Evolutionary conservation across 176 grass and related monocot genomes (phyloP), one percentile per base, ranked within the genome.

Genomic region (Avena atlantica): DNA sequence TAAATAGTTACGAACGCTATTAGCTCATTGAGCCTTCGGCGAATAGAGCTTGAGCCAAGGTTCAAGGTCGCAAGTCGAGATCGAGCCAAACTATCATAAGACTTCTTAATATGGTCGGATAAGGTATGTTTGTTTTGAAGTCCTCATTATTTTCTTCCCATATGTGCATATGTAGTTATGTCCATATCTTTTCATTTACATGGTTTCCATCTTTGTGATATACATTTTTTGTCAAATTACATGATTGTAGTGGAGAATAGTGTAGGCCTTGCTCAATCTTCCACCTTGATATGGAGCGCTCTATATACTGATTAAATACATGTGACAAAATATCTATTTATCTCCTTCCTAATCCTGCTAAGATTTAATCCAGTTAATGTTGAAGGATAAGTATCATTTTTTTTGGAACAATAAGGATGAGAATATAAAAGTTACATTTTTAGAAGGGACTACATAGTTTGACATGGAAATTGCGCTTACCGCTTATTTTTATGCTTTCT

Each of bases 281-380:
- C 8, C 14, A 67, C 40, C 45, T 85, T 78, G 74, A 45, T 78
- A 57, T 11, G 12, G 6, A 36, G 8, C 80, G 6, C 78, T 84
- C 44, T 63, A 23, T 29, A 56, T 56, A 56, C 53, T 56, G 16
- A 56, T 56, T 56, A 19, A 56, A 17, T 7, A 56, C 53, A 56
- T 8, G 53, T 56, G 16, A 19, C 16, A 56, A 56, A 56, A 17
- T 83, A 19, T 17, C 2, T 84, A 19, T 7, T 8, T 31, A 1
- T 24, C 13, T 48, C 17, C 20, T 74, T 73, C 20, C 78, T 83
- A 70, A 65, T 57, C 52, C 37, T 56, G 36, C 52, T 59, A n/a
- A 67, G 42, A 78, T 75, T 67, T 66, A 60, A 27, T 52, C 40
- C 37, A 25, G 24, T 77, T 61, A 59, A 80, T 80, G 58, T 81